Evolutionary conservation across 1,284 basidiomycete genomes (phyloP), one percentile per base, ranked within the genome.

Genomic region (Pisolithus thermaeus): DNA sequence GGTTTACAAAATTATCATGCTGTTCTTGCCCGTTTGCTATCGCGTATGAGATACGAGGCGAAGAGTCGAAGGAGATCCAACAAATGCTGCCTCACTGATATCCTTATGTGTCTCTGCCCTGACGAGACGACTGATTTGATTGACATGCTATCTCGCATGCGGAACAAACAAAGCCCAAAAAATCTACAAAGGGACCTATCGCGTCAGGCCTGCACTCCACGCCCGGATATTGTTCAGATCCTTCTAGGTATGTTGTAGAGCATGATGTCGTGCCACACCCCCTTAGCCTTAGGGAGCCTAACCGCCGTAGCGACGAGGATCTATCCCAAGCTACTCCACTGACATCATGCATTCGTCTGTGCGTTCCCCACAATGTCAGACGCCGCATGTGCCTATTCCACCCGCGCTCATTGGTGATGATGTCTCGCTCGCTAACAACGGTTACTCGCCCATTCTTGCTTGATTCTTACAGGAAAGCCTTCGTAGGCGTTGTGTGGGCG

Each of bases 1-100:
- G 69, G 68, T 20, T 53, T 68, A 1, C 60, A 65, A 40, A 74
- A 73, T 1, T 79, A 79, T 58, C 66, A 64, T 38, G 64, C 72
- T 20, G 68, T 79, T 22, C 18, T 71, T 59, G 68, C 51, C 3
- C 55, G 48, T 25, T 53, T 65, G 6, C 51, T 67, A 8, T 49
- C 50, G 27, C 64, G 63, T 14, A 65, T 68, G 51, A 68, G 59
- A 47, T 50, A 36, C 25, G 63, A 65, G 44, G 22, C 46, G 6
- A 53, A 36, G 20, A 47, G 46, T 3, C 28, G 44, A 11, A 39
- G 50, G 4, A 18, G 20, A 11, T 35, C 52, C 7, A 48, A 37
- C 1, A 40, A 56, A 1, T 54, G 53, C 25, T 51, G 54, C 43
- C 57, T 68, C 4, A 56, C 56, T 14, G 64, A 68, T 37, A 60